phyloP scores from a whole-genome alignment of 768 basidiomycete genomes.

The Suillus spraguei region DNA sequence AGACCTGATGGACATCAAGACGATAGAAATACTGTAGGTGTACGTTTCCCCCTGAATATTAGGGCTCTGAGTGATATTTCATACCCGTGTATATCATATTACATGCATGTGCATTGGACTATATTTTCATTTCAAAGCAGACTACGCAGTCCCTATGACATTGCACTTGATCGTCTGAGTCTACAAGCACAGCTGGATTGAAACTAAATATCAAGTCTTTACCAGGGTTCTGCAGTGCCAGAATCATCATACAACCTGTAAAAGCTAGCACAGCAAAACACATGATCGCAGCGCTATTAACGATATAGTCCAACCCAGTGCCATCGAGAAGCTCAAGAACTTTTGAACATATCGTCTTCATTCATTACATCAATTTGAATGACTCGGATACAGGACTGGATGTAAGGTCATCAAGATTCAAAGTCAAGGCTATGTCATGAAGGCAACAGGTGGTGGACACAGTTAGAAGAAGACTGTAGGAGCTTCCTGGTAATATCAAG shows the following conservation, averaged over 20 bases:
- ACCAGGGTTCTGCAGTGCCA: conserved; percentile 20
- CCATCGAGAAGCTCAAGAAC: conserved; percentile 29
- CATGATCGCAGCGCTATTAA: conserved; percentile 44
- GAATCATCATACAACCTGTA: neutral
- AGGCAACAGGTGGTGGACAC: conserved; percentile 25
- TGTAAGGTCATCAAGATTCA: conserved; percentile 9
- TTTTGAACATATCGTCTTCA: conserved; percentile 23
- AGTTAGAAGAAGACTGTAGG: conserved; percentile 17
- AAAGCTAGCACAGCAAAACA: conserved; percentile 17
- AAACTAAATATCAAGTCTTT: conserved; percentile 31
- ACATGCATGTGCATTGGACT: too few species aligned
- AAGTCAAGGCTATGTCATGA: conserved; percentile 21
- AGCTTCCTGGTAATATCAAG: conserved; percentile 18
- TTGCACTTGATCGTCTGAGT: conserved; percentile 31
- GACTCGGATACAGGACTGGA: conserved; percentile 32
- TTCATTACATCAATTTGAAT: conserved; percentile 33
- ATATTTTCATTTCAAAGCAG: too few species aligned
- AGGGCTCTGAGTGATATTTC: too few species aligned
- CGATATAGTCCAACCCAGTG: conserved; percentile 36
- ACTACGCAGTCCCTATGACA: conserved; percentile 25
- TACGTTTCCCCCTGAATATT: neutral
- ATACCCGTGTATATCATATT: too few species aligned
- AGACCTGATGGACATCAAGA: neutral
- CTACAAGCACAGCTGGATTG: conserved; percentile 17
- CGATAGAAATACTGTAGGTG: neutral